phyloP scores from a whole-genome alignment of 2,329 filamentous ascomycete genomes.

The Fusarium sp. region DNA sequence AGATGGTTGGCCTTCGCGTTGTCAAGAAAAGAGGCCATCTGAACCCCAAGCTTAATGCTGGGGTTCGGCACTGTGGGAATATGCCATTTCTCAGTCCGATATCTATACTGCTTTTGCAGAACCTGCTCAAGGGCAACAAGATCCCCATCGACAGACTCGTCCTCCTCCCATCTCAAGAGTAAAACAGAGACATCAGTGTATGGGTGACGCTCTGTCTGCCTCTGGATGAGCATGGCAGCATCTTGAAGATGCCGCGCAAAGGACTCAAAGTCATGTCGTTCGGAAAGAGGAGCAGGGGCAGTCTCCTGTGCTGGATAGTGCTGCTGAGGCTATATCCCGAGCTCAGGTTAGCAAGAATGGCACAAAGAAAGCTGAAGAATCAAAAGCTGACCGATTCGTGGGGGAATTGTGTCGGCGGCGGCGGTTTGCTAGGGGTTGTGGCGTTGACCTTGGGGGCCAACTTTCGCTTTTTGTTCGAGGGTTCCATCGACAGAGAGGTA shows the following conservation, averaged over 20 bases:
- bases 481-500: conserved; percentile 56
- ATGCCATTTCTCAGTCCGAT: conserved; percentile 70
- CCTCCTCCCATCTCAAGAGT: conserved; percentile 73
- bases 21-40: conserved; percentile 71
- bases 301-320: conserved; percentile 58
- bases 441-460: conserved; percentile 59
- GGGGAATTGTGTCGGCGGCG: conserved; percentile 52
- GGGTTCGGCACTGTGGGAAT: conserved; percentile 72
- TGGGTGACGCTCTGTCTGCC: conserved; percentile 69
- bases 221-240: conserved; percentile 75
- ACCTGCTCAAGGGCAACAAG: conserved; percentile 68
- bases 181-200: conserved; percentile 72
- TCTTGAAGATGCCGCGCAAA: conserved; percentile 77
- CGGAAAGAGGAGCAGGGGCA: conserved; percentile 55
- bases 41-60: conserved; percentile 71
- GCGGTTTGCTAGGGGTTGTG: conserved; percentile 49
- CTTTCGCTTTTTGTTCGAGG: conserved; percentile 60
- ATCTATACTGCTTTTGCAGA: conserved; percentile 72
- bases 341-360: conserved; percentile 40
- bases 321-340: conserved; percentile 48
- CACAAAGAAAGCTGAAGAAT: conserved; percentile 33
- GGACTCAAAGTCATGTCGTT: conserved; percentile 74
- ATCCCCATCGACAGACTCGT: conserved; percentile 66
- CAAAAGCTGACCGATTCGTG: conserved; percentile 55
- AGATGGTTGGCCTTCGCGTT: conserved; percentile 70